Evolutionary conservation across 2,329 filamentous ascomycete species (phyloP).

Genomic region (Cordyceps cicadae): DNA sequence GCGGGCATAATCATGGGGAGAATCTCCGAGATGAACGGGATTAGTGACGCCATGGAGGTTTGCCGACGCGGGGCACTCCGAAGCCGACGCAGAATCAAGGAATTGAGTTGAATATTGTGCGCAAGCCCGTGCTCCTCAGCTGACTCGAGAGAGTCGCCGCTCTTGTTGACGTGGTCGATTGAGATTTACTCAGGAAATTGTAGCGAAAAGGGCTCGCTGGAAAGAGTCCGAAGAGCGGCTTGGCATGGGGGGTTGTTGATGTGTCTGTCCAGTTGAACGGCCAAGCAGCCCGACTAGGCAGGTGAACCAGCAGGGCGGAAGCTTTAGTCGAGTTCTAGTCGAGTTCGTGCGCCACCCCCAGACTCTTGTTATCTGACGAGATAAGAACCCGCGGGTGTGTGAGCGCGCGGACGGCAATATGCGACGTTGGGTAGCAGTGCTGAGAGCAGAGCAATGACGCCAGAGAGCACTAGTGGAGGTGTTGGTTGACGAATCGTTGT

Average conservation of each 20-base stretch:
- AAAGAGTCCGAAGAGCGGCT: background rate
- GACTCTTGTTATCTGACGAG: slow-evolving; percentile 4
- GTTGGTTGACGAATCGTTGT: slow-evolving; percentile 1
- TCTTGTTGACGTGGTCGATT: background rate
- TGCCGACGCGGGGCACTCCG: background rate
- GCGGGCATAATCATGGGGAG: slow-evolving; percentile 52
- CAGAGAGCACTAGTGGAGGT: slow-evolving; percentile 1
- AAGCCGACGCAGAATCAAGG: background rate
- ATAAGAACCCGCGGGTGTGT: background rate
- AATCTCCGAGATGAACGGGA: slow-evolving; percentile 49
- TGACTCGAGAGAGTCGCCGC: background rate
- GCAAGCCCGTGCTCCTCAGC: background rate
- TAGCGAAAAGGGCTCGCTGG: background rate
- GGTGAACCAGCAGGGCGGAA: slow-evolving; percentile 3
- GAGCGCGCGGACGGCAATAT: background rate
- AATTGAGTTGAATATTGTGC: background rate
- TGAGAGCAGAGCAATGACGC: slow-evolving; percentile 5
- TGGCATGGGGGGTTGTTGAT: background rate
- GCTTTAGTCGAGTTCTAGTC: slow-evolving; percentile 1
- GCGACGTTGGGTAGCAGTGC: background rate
- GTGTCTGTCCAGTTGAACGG: background rate
- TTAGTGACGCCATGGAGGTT: slow-evolving; percentile 39
- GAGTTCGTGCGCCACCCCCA: slow-evolving; percentile 6
- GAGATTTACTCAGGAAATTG: background rate
- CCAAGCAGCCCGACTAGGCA: slow-evolving; percentile 2